Base-by-base conservation (phyloP, 139 green algal genomes). In the Spirogloea muscicola region DNA sequence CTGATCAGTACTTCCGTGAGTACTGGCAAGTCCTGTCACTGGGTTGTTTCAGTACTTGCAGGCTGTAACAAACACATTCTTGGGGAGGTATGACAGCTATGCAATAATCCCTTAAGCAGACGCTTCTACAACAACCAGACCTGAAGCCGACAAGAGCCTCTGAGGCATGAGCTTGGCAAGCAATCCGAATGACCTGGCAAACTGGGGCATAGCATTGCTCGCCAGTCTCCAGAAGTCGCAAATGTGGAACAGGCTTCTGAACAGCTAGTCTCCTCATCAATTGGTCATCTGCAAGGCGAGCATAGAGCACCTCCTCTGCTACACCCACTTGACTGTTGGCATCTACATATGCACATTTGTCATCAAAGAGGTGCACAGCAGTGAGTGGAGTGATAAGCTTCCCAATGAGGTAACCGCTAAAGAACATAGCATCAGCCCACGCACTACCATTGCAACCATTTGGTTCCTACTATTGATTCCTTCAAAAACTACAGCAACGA, bases 161-260 rank as follows among this genome's bases (percentile, higher is more conserved):
- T n/a, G n/a, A n/a, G n/a, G n/a, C n/a, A n/a, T n/a, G n/a, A n/a
- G n/a, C n/a, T n/a, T n/a, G n/a, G n/a, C n/a, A n/a, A n/a, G n/a
- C n/a, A n/a, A n/a, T n/a, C n/a, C n/a, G n/a, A n/a, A n/a, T n/a
- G 6, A 77, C 68, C 68, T 77, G 71, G 39, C 29, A 65, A 21
- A 79, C 29, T n/a, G 71, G 71, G 0, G 71, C 71, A 76, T 58
- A 79, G 38, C 76, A 18, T 31, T 34, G 71, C 71, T 79, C 71
- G 29, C 64, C 64, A n/a, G 71, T 79, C 9, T 77, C 71, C 9
- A 79, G 71, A 29, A 79, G 59, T 27, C 31, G 33, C 71, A 79
- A 18, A 3, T 62, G 33, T 3, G 59, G 41, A 16, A 79, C 71
- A 52, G 68, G 55, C 16, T 58, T 4, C 29, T 27, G 7, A 39